Evolutionary conservation across 768 basidiomycete species (phyloP).

Genomic region (Zangia roseola): DNA sequence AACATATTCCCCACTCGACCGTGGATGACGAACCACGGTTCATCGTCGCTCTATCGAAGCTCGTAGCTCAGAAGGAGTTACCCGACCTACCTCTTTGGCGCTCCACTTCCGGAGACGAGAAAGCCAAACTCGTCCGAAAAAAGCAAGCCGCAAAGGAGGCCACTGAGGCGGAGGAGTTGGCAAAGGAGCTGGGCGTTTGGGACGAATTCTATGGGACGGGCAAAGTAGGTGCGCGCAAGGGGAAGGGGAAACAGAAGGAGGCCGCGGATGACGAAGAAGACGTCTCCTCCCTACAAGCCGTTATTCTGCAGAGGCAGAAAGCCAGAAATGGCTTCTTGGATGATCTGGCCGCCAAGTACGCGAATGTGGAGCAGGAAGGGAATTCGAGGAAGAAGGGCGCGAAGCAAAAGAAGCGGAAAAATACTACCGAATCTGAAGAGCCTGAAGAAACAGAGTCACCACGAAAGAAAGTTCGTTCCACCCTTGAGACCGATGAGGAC

Average conservation of each 20-base stretch:
- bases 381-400: conserved; percentile 37
- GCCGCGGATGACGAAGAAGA: conserved; percentile 55
- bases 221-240: conserved; percentile 58
- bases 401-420: conserved; percentile 55
- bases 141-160: conserved; percentile 80
- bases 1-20: conserved; percentile 81
- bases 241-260: conserved; percentile 48
- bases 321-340: conserved; percentile 75
- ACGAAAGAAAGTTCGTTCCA: conserved; percentile 49
- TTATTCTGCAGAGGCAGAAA: conserved; percentile 77
- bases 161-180: conserved; percentile 76
- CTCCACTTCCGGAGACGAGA: conserved; percentile 72
- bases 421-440: conserved; percentile 32
- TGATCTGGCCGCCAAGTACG: conserved; percentile 70
- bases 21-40: conserved; percentile 86
- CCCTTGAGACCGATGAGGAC: conserved; percentile 60
- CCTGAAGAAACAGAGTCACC: conserved; percentile 40
- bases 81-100: conserved; percentile 61
- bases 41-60: conserved; percentile 59
- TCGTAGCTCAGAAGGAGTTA: conserved; percentile 64
- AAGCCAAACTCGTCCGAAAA: conserved; percentile 68
- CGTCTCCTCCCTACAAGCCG: conserved; percentile 68
- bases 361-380: conserved; percentile 39
- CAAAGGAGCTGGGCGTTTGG: conserved; percentile 90
- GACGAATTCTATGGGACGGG: conserved; percentile 88